These are phyloP conservation scores for Rostrohypoxylon terebratum DNA, from an alignment of 495 filamentous ascomycete genomes.

Conservation along the genomic window DNA sequence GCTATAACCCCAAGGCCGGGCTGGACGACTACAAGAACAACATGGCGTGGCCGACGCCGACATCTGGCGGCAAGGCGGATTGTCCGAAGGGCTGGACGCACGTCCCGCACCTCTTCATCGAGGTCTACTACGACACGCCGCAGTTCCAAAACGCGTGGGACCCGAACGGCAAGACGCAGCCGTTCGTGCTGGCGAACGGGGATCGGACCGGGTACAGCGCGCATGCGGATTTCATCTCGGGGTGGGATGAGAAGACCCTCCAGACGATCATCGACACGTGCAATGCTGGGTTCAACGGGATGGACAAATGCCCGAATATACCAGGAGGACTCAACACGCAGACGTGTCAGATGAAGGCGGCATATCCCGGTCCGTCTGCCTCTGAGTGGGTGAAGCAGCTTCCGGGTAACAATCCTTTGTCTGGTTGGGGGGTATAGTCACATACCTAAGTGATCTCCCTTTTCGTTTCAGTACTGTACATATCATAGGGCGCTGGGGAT, in stretches of 20 bases:
- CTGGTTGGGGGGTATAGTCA: slow-evolving; percentile 49
- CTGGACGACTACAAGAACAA: slow-evolving; percentile 59
- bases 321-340: slow-evolving; percentile 53
- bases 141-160: slow-evolving; percentile 66
- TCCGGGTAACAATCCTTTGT: slow-evolving; percentile 68
- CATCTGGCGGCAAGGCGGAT: slow-evolving; percentile 61
- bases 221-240: slow-evolving; percentile 78
- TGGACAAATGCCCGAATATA: slow-evolving; percentile 66
- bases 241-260: slow-evolving; percentile 71
- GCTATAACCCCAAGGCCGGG: slow-evolving; percentile 69
- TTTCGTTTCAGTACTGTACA: slow-evolving; percentile 15
- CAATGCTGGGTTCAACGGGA: slow-evolving; percentile 59
- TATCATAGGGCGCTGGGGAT: neutral
- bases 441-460: neutral
- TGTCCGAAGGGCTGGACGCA: slow-evolving; percentile 71
- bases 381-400: slow-evolving; percentile 56
- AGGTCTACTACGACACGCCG: slow-evolving; percentile 70
- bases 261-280: slow-evolving; percentile 71
- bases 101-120: slow-evolving; percentile 70
- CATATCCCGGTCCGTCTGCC: slow-evolving; percentile 48
- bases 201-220: slow-evolving; percentile 65
- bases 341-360: slow-evolving; percentile 60
- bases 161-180: slow-evolving; percentile 61
- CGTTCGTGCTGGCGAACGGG: slow-evolving; percentile 72
- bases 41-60: slow-evolving; percentile 60